Evolutionary conservation across 1,284 basidiomycete genomes (phyloP), one percentile per base, ranked within the genome.

Genomic region (Ceratobasidium sp.): DNA sequence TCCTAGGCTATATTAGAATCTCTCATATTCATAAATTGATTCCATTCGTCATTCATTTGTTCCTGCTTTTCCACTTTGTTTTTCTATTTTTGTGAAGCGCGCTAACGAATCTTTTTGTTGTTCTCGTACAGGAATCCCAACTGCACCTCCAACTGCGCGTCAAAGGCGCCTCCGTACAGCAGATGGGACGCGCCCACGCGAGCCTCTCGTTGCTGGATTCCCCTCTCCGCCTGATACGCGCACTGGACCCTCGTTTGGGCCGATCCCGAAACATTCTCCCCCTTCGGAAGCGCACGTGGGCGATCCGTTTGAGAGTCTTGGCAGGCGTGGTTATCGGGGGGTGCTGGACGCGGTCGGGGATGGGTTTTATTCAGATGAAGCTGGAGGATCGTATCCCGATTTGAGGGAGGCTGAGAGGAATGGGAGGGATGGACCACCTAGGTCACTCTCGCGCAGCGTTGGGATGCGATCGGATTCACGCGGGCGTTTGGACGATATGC

Each of bases 331-430:
- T 14, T 70, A 70, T 41, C 54, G 67, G 43, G 55, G 67, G 13
- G 26, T 70, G 5, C 35, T 70, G 46, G 67, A 70, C 38, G 67
- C 54, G 9, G 67, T 70, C 1, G 67, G 67, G 7, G 67, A 70
- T 35, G 67, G 67, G 54, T 38, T 70, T 41, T 70, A 70, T 21
- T 70, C 67, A n/a, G 67, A 70, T 11, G 67, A 59, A 47, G 55
- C 30, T 14, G 54, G 44, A 16, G 28, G 23, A 44, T 44, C 44
- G 26, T 28, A 46, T 26, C 30, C 59, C 26, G 41, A 28, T 32
- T 11, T 38, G 35, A 38, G 35, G 35, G 35, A 38, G 35, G 35
- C 6, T 5, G 35, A 38, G 4, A 38, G 35, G 35, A 11, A 38
- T 38, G 16, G 38, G 23, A 41, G 47, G 2, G 26, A 46, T 11